Percentiles rank a stretch among this genome's conserved stretches.
phyloP scores from a whole-genome alignment of 495 filamentous ascomycete genomes.

The Daldinia bambusicola region DNA sequence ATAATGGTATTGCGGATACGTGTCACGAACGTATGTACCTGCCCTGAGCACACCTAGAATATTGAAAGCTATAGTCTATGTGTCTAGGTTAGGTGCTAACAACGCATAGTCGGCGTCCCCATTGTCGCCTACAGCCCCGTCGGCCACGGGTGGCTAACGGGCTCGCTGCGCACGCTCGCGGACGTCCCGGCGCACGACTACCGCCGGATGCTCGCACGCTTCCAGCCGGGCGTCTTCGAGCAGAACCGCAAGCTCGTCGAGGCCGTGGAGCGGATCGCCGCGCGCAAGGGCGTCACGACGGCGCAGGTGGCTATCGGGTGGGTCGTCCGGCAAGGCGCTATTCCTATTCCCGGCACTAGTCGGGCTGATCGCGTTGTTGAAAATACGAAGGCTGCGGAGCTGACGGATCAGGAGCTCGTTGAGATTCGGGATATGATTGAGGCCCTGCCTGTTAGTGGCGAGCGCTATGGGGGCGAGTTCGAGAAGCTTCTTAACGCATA shows the following conservation, averaged over 20 bases:
- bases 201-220: slow-evolving; percentile 55
- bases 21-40: slow-evolving; percentile 53
- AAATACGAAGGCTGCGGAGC: slow-evolving; percentile 59
- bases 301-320: slow-evolving; percentile 65
- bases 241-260: slow-evolving; percentile 64
- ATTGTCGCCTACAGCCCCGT: slow-evolving; percentile 58
- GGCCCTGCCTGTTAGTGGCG: slow-evolving; percentile 10
- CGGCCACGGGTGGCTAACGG: slow-evolving; percentile 58
- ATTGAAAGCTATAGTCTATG: neutral
- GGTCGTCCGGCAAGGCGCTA: slow-evolving; percentile 63
- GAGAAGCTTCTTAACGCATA: slow-evolving; percentile 21
- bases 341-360: slow-evolving; percentile 66
- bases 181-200: slow-evolving; percentile 56
- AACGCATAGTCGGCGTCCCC: slow-evolving; percentile 53
- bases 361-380: slow-evolving; percentile 64
- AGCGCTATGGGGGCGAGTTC: slow-evolving; percentile 23
- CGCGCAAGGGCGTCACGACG: slow-evolving; percentile 55
- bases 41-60: neutral
- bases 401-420: slow-evolving; percentile 60
- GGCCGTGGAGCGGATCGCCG: slow-evolving; percentile 56
- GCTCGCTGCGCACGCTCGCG: slow-evolving; percentile 42
- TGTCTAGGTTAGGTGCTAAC: neutral
- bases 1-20: slow-evolving; percentile 47
- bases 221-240: slow-evolving; percentile 60
- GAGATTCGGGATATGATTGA: slow-evolving; percentile 54